Percentiles rank a stretch among this genome's conserved stretches.
Evolutionary conservation across 495 filamentous ascomycete genomes (phyloP).

Genomic region (Neurospora sp.): DNA sequence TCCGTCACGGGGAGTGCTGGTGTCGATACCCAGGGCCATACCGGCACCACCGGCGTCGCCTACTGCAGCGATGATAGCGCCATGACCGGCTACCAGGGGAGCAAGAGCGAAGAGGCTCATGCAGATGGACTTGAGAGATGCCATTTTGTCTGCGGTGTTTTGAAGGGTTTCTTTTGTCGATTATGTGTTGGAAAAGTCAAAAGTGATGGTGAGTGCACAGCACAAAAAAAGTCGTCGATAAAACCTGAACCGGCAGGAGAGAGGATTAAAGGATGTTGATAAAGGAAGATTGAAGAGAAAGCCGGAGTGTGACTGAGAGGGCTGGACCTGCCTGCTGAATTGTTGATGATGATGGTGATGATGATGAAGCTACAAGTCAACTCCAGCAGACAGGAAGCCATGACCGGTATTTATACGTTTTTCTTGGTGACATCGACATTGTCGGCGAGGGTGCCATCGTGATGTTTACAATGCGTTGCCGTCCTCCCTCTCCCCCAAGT

Average conservation of each 20-base stretch:
- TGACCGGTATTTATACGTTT: not conserved
- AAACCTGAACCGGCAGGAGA: constrained; percentile 18
- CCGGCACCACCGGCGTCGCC: constrained; percentile 40
- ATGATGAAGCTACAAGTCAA: not conserved
- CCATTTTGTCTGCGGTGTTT: constrained; percentile 14
- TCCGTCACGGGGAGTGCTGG: constrained; percentile 40
- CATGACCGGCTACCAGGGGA: constrained; percentile 36
- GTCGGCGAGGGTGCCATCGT: not conserved
- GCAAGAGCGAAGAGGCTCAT: constrained; percentile 18
- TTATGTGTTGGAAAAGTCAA: not conserved
- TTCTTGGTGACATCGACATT: not conserved
- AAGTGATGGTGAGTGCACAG: not conserved
- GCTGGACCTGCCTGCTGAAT: not conserved
- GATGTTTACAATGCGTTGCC: not conserved
- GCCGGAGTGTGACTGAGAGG: not conserved
- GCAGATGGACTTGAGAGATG: constrained; percentile 18
- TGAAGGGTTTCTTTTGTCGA: not conserved
- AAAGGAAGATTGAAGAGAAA: not conserved
- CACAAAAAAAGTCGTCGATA: not conserved
- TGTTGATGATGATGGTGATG: not conserved
- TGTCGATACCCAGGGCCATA: constrained; percentile 38
- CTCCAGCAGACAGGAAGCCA: not conserved
- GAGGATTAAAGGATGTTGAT: not conserved
- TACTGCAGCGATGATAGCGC: constrained; percentile 35
- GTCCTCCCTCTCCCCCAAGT: not conserved